These are phyloP conservation scores for Phallus indusiatus DNA, from an alignment of 768 basidiomycete genomes.

Conservation along the genomic window DNA sequence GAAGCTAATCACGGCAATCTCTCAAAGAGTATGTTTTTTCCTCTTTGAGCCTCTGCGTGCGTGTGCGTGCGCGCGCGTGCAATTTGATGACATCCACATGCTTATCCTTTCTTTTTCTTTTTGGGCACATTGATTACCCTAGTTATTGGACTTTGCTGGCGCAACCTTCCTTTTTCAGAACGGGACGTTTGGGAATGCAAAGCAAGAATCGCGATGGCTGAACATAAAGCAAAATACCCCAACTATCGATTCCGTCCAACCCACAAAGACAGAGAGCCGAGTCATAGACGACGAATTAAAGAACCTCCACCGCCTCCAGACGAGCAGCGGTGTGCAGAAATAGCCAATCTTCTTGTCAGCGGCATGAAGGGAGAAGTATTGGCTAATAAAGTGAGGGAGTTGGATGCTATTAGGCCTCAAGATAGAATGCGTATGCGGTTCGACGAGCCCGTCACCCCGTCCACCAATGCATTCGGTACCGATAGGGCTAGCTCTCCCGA, in stretches of 20 bases:
- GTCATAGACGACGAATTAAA: constrained; percentile 30
- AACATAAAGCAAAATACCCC: constrained; percentile 65
- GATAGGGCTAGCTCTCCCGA: constrained; percentile 8
- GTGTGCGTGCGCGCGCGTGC: not conserved
- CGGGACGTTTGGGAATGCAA: constrained; percentile 70
- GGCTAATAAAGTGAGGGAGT: constrained; percentile 53
- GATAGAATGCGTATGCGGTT: not conserved
- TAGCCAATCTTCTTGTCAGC: constrained; percentile 54
- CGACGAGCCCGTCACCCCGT: not conserved
- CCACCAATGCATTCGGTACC: constrained; percentile 9
- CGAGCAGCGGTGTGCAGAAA: constrained; percentile 53
- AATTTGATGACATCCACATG: not conserved
- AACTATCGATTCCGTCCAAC: constrained; percentile 72
- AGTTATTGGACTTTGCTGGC: constrained; percentile 60
- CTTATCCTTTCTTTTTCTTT: not conserved
- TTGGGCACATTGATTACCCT: not conserved
- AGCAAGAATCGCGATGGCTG: constrained; percentile 59
- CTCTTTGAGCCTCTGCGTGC: not conserved
- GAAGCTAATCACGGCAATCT: constrained; percentile 79
- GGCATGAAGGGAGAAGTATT: constrained; percentile 59
- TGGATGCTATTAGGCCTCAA: constrained; percentile 25
- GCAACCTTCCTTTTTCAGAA: constrained; percentile 55
- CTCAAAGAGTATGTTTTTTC: constrained; percentile 43
- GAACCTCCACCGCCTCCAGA: constrained; percentile 28
- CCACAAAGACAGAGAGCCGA: constrained; percentile 20